Evolutionary conservation across 139 green algal genomes (phyloP), one percentile per base, ranked within the genome.

Genomic region (Coelastrella sp.): DNA sequence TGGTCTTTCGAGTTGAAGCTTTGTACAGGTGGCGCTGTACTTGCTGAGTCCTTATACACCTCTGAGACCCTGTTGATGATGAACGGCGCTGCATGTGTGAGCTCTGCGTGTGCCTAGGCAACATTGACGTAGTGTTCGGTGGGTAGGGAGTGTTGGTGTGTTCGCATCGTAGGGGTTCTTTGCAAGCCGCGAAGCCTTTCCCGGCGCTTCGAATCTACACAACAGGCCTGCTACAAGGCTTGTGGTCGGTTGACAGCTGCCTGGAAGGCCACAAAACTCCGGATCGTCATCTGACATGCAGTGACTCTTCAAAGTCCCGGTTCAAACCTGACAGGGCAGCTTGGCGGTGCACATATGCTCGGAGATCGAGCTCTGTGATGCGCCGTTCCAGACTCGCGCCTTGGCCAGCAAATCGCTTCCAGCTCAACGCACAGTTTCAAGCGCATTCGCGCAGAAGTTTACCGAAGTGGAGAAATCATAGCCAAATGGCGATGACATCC

Each of bases 401-500:
- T n/a, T n/a, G n/a, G n/a, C n/a, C n/a, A n/a, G n/a, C n/a, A n/a
- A n/a, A n/a, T n/a, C n/a, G n/a, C n/a, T n/a, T n/a, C n/a, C n/a
- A n/a, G n/a, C n/a, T n/a, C n/a, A n/a, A n/a, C n/a, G n/a, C n/a
- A n/a, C n/a, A n/a, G n/a, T n/a, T n/a, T n/a, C n/a, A n/a, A n/a
- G n/a, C n/a, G n/a, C n/a, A n/a, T n/a, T n/a, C n/a, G n/a, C n/a
- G n/a, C n/a, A n/a, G n/a, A n/a, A n/a, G n/a, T n/a, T n/a, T n/a
- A n/a, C n/a, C n/a, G n/a, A n/a, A n/a, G n/a, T n/a, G n/a, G n/a
- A n/a, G n/a, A n/a, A n/a, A n/a, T n/a, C n/a, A n/a, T n/a, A n/a
- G n/a, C n/a, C n/a, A n/a, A n/a, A 80, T 80, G 74, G n/a, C 74
- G 57, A 75, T 89, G 19, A 84, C 90, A 0, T 7, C 58, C 7